Conservation (phyloP, 2,329 filamentous ascomycete genomes). For the Ustilaginoidea virens region DNA sequence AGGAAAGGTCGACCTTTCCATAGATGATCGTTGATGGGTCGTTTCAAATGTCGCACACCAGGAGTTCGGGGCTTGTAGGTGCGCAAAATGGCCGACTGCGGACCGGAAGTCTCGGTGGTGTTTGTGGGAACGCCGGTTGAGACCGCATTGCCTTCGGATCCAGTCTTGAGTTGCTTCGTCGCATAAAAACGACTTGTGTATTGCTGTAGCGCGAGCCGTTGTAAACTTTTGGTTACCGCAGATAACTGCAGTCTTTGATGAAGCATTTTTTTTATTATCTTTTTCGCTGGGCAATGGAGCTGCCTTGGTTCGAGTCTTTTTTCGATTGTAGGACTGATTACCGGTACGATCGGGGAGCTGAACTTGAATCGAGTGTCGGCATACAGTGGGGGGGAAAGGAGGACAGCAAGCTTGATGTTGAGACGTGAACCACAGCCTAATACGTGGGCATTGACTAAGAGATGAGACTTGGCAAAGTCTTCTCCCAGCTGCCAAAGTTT, state of each 20-base stretch:
- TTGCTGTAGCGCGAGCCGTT: constrained; percentile 13
- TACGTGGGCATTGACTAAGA: too few relatives aligned
- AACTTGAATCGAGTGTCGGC: too few relatives aligned
- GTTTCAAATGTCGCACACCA: constrained; percentile 77
- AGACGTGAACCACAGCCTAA: too few relatives aligned
- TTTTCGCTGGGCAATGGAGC: too few relatives aligned
- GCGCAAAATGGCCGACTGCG: constrained; percentile 40
- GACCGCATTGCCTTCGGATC: constrained; percentile 4
- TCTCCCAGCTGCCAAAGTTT: too few relatives aligned
- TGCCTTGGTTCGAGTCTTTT: too few relatives aligned
- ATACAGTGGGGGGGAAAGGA: too few relatives aligned
- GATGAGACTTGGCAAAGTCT: too few relatives aligned
- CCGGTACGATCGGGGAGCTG: too few relatives aligned
- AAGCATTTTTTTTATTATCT: too few relatives aligned
- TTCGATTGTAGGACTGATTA: too few relatives aligned
- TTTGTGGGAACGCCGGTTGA: constrained; percentile 9
- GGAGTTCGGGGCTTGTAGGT: constrained; percentile 91
- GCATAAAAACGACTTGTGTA: constrained; percentile 16
- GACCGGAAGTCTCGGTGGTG: constrained; percentile 10
- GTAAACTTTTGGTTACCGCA: constrained; percentile 13
- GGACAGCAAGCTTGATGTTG: too few relatives aligned
- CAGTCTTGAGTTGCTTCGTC: constrained; percentile 11
- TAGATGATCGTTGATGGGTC: constrained; percentile 89
- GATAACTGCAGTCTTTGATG: constrained; percentile 15
- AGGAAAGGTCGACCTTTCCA: constrained; percentile 84